Evolutionary conservation across 106 monocot genomes (phyloP).

Genomic region (Agapanthus africanus): DNA sequence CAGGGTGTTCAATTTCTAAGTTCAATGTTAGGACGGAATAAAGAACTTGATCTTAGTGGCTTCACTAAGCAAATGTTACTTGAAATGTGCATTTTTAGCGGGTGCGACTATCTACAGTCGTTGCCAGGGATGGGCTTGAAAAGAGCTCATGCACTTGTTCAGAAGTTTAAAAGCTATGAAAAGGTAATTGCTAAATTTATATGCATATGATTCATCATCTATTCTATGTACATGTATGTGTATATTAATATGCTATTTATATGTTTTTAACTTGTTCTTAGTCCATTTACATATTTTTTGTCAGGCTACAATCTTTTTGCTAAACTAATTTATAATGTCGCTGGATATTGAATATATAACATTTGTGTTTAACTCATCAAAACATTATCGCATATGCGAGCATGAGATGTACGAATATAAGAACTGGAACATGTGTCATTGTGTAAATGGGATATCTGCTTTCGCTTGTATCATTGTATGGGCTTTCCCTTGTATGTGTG

Average conservation of each 20-base stretch:
- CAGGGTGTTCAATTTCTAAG: slow-evolving; percentile 79
- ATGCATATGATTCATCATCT: background rate
- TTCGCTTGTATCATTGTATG: too few species aligned
- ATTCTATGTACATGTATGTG: background rate
- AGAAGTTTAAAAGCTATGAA: slow-evolving; percentile 76
- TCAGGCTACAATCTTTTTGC: too few species aligned
- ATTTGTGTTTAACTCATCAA: too few species aligned
- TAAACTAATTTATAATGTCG: too few species aligned
- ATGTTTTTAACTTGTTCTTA: too few species aligned
- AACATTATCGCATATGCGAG: too few species aligned
- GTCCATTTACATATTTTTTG: too few species aligned
- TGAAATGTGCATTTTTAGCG: slow-evolving; percentile 96
- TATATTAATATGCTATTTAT: background rate
- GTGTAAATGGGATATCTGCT: too few species aligned
- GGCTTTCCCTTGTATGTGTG: too few species aligned
- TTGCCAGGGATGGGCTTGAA: slow-evolving; percentile 95
- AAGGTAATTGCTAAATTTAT: slow-evolving; percentile 50
- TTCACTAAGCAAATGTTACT: slow-evolving; percentile 86
- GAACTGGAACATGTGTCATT: too few species aligned
- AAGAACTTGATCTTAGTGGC: slow-evolving; percentile 67
- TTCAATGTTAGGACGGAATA: slow-evolving; percentile 53
- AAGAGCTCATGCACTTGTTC: slow-evolving; percentile 78
- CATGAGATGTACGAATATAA: too few species aligned
- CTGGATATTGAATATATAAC: too few species aligned
- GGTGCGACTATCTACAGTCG: slow-evolving; percentile 91